Evolutionary conservation across 106 monocot genomes (phyloP), one percentile per base, ranked within the genome.

Genomic region (Xerophyta viscosa): DNA sequence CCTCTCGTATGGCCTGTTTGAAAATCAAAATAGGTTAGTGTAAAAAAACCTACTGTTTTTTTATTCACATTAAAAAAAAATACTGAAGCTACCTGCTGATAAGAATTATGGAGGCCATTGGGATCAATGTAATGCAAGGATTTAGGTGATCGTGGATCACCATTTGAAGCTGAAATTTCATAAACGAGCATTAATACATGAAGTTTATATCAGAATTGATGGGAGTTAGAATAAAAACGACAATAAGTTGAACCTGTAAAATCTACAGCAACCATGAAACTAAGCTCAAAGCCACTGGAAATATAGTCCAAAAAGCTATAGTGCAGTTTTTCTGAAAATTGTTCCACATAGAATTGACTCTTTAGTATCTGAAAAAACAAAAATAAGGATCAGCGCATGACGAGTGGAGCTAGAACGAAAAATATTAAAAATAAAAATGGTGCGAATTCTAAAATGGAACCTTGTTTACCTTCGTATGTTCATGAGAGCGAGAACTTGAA

Each of bases 61-160:
- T n/a, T n/a, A n/a, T n/a, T n/a, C n/a, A n/a, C n/a, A n/a, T n/a
- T n/a, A n/a, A n/a, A n/a, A n/a, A n/a, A n/a, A n/a, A n/a, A n/a
- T n/a, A n/a, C n/a, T n/a, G n/a, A n/a, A n/a, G n/a, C n/a, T n/a
- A 79, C 88, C 63, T 73, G 74, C 33, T 83, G 88, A 56, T 88
- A 88, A 2, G 82, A 54, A 70, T 88, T 88, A 29, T 59, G 53
- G 41, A 58, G 69, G 25, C 88, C 79, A 41, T 49, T 31, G 29
- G 79, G 83, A 58, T 88, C 83, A 66, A 88, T 64, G 65, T 76
- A 83, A 67, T 88, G 88, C 72, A 88, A 67, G 3, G 88, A 88
- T 46, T 70, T 45, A 37, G 79, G 68, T 11, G 31, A 13, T 29
- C 63, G 65, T 29, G 88, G 79, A 61, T 76, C 48, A 24, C 88